A percentile compares a stretch with the other conserved stretches of the same genome.
Evolutionary conservation across 768 basidiomycete species (phyloP).

Genomic region (Suillus alpinus): DNA sequence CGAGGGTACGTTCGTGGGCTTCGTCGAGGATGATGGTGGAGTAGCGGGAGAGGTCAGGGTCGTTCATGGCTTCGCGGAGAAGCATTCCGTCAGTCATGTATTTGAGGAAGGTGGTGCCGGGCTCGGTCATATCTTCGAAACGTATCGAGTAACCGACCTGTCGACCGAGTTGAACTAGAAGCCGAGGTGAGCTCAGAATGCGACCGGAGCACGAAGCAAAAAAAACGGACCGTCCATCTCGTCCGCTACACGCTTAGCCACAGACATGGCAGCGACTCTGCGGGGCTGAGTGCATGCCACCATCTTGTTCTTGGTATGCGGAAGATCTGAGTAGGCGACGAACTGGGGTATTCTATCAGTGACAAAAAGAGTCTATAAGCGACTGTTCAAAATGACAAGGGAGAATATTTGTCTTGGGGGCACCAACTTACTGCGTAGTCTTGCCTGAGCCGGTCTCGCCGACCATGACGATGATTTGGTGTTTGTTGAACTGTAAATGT

Average conservation of each 20-base stretch:
- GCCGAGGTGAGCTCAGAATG: background rate
- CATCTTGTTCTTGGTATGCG: slow-evolving; percentile 85
- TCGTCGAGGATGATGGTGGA: slow-evolving; percentile 99
- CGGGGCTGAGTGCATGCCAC: slow-evolving; percentile 97
- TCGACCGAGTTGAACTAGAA: slow-evolving; percentile 81
- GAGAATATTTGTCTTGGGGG: slow-evolving; percentile 17
- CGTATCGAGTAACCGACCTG: slow-evolving; percentile 98
- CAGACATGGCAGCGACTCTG: slow-evolving; percentile 96
- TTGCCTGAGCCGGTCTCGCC: slow-evolving; percentile 96
- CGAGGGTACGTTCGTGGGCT: slow-evolving; percentile 96
- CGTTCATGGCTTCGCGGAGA: slow-evolving; percentile 99
- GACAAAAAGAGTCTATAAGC: slow-evolving; percentile 25
- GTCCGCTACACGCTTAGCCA: slow-evolving; percentile 97
- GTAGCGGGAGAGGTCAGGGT: slow-evolving; percentile 83
- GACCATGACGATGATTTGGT: slow-evolving; percentile 89
- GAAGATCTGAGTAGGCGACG: slow-evolving; percentile 89
- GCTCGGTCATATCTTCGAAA: slow-evolving; percentile 83
- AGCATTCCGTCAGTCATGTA: slow-evolving; percentile 99
- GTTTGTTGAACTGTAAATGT: slow-evolving; percentile 20
- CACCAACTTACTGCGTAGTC: slow-evolving; percentile 79
- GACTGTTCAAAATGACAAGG: slow-evolving; percentile 19
- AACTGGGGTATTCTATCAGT: slow-evolving; percentile 88
- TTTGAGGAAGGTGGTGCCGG: slow-evolving; percentile 93
- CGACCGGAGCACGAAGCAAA: background rate
- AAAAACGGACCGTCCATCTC: slow-evolving; percentile 89